Base-by-base conservation (phyloP, 106 monocot species). In the Posidonia australis region DNA sequence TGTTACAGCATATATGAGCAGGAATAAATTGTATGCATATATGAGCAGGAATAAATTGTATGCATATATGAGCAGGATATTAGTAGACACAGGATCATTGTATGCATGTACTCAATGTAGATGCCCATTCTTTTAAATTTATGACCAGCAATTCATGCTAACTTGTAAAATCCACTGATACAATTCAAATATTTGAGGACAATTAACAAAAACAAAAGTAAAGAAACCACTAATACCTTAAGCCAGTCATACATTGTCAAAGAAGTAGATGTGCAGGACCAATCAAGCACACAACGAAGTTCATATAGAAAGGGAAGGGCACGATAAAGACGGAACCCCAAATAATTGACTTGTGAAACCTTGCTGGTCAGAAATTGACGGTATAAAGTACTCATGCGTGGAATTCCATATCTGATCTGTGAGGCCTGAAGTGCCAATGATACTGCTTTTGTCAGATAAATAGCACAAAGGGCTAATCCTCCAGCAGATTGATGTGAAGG, bases 241-340 rank as follows among this genome's bases (percentile, higher is more conserved):
- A 96, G 72, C 96, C 96, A 96, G 67, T 96, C 96, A 69, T 96
- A 96, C 96, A 96, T 96, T 68, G 96, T 96, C 25, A 96, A 74
- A 74, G 96, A 96, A 31, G 96, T 96, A 0, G 80, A 43, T 57
- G 96, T 96, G 54, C 90, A 96, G 17, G 90, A 90, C 96, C 96
- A 96, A 66, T 96, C 96, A 63, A 96, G 96, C 55, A 90, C 90
- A 77, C 96, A 96, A 43, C 96, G 81, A 29, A 96, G 75, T 66
- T 96, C 96, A 90, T 96, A 96, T 25, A 96, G 72, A 72, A 96
- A 96, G 11, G 96, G 96, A 24, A 90, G 77, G 18, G 82, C 87
- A 66, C 96, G 96, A 72, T 90, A 96, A 47, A 96, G 68, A 46
- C 96, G 77, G 60, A 96, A 96, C 1, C 90, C 96, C 58, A 96